A percentile compares a stretch with the other conserved stretches of the same genome.
phyloP scores from a whole-genome alignment of 2,329 filamentous ascomycete genomes.

The Chaetothyriales sp. region DNA sequence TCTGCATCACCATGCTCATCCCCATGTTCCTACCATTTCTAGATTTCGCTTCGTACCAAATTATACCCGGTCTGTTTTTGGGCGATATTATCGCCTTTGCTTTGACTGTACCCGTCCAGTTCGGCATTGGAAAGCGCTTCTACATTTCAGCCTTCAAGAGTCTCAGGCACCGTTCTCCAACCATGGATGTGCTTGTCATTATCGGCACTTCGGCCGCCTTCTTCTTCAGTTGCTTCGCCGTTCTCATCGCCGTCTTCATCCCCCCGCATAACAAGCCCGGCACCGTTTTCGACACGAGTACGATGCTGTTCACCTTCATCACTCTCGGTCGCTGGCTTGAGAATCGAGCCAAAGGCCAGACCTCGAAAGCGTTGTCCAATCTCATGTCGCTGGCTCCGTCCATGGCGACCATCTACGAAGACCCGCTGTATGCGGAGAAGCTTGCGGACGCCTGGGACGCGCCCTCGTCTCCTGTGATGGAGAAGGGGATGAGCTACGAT shows the following conservation, averaged over 20 bases:
- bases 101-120: slow-evolving; percentile 87
- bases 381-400: slow-evolving; percentile 94
- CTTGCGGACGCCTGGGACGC: slow-evolving; percentile 64
- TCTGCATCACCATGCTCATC: slow-evolving; percentile 82
- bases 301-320: slow-evolving; percentile 95
- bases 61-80: slow-evolving; percentile 66
- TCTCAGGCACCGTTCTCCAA: slow-evolving; percentile 76
- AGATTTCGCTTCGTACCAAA: slow-evolving; percentile 58
- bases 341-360: slow-evolving; percentile 90
- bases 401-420: slow-evolving; percentile 91
- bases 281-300: slow-evolving; percentile 94
- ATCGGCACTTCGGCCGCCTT: slow-evolving; percentile 90
- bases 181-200: slow-evolving; percentile 94
- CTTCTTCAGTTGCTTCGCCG: slow-evolving; percentile 81
- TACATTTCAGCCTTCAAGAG: slow-evolving; percentile 91
- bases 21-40: slow-evolving; percentile 68
- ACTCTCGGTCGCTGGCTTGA: slow-evolving; percentile 82
- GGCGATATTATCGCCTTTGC: slow-evolving; percentile 73
- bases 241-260: slow-evolving; percentile 66
- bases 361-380: slow-evolving; percentile 78
- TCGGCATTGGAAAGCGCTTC: slow-evolving; percentile 88
- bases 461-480: slow-evolving; percentile 21
- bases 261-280: slow-evolving; percentile 65
- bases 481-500: not conserved
- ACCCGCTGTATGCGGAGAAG: slow-evolving; percentile 87